Evolutionary conservation across 1,284 basidiomycete species (phyloP), one percentile per base, ranked within the genome.

Genomic region (Pholiota adiposa): DNA sequence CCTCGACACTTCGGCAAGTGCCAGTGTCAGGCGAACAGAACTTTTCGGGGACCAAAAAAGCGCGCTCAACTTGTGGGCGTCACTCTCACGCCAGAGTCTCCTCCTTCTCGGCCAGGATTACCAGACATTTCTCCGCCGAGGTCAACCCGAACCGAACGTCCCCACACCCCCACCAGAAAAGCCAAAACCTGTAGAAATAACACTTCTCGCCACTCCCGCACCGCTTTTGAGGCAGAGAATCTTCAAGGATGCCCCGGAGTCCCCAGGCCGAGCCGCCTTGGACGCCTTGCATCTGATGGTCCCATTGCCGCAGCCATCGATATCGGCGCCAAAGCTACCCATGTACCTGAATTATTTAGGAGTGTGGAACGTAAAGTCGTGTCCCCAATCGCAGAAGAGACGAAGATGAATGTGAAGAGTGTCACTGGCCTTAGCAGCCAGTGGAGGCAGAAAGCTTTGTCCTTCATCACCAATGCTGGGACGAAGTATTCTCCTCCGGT

Each of bases 21-120:
- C 79, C 0, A 69, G 73, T 12, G 67, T 78, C 0, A 76, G 79
- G 34, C 79, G 90, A 6, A 77, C 80, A 1, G 79, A 82, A 0
- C 72, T 93, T 1, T 92, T 92, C 67, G 80, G 79, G 1, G 90
- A 93, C 66, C 87, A 90, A 68, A 89, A 87, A 65, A 82, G 84
- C 48, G 81, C 78, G 23, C 87, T 87, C 0, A 85, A 76, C 55
- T 70, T 89, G 3, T 93, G 91, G 90, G 77, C 76, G 29, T 79
- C 79, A 3, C 74, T 92, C 23, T 78, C 79, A 12, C 79, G 88
- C 2, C 83, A 86, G 55, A 79, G 84, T 21, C 78, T 93, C 2
- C 63, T 87, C 5, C 72, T 82, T 8, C 76, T 94, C 1, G 90
- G 87, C 4, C 72, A 76, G 0, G 89, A 93, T 68, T 90, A 61